Conservation (phyloP, 1,284 basidiomycete species). For the Retiboletus flavoniger region DNA sequence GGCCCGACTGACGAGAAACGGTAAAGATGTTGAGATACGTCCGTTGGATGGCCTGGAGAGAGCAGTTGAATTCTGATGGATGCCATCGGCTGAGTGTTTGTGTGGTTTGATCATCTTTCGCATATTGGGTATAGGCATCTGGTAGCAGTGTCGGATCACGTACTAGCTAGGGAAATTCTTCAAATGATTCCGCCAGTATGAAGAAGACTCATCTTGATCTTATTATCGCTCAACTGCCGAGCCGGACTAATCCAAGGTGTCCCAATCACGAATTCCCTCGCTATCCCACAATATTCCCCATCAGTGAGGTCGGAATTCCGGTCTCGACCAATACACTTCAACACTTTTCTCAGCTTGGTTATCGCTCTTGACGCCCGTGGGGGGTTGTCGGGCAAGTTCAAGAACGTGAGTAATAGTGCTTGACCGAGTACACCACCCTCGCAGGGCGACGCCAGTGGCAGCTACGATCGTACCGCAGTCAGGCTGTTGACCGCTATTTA, state of each 20-base stretch:
- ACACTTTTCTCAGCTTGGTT: slow-evolving; percentile 9
- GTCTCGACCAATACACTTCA: not conserved
- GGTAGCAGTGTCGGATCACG: not conserved
- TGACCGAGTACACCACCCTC: not conserved
- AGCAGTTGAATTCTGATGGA: not conserved
- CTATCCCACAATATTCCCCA: not conserved
- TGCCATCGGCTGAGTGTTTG: not conserved
- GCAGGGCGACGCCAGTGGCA: not conserved
- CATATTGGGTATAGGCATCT: not conserved
- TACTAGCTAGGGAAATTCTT: not conserved
- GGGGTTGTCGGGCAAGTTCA: not conserved
- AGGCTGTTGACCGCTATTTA: slow-evolving; percentile 24
- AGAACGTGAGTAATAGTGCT: not conserved
- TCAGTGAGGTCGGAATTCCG: not conserved
- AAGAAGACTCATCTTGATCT: not conserved
- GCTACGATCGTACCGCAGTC: slow-evolving; percentile 5
- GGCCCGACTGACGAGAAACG: not conserved
- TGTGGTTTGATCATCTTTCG: not conserved
- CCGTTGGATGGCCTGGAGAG: not conserved
- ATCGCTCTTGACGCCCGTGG: not conserved
- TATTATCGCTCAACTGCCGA: not conserved
- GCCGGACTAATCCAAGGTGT: not conserved
- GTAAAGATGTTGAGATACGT: not conserved
- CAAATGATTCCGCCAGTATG: not conserved
- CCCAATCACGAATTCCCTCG: not conserved